phyloP scores from a whole-genome alignment of 768 basidiomycete genomes.

The Podaxis mareebaensis region DNA sequence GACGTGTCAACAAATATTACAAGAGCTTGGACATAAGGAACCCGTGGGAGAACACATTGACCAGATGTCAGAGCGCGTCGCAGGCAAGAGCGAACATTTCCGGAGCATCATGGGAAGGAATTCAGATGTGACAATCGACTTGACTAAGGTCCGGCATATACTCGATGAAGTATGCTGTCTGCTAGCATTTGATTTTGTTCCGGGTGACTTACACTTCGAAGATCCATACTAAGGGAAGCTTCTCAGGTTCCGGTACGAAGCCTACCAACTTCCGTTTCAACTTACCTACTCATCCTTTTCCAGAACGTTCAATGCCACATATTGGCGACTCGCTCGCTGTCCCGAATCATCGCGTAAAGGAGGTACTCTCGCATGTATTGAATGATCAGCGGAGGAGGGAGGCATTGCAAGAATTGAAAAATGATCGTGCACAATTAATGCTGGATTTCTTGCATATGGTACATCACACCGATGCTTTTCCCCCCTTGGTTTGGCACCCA shows the following conservation, averaged over 20 bases:
- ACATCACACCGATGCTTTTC: not conserved
- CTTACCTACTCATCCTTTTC: not conserved
- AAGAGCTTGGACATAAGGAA: no score
- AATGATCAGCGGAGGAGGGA: not conserved
- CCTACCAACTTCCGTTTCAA: no score
- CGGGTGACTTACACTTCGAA: not conserved
- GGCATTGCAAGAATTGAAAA: not conserved
- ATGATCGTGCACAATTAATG: not conserved
- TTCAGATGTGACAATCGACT: not conserved
- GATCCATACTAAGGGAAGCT: no score
- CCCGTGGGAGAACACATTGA: not conserved
- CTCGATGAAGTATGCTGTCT: not conserved
- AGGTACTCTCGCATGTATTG: not conserved
- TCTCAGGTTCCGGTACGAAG: no score
- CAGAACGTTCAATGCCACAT: no score
- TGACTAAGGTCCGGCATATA: not conserved
- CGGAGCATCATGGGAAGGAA: not conserved
- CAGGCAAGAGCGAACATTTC: not conserved
- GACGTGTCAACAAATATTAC: no score
- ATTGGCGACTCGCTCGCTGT: no score
- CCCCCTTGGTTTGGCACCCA: not conserved
- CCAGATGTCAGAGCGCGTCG: not conserved
- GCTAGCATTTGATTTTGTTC: not conserved
- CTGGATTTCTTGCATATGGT: not conserved
- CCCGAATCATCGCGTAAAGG: not conserved